Percentiles rank a stretch among this genome's conserved stretches.
phyloP scores from a whole-genome alignment of 495 filamentous ascomycete species.

The Talaromyces adpressus region DNA sequence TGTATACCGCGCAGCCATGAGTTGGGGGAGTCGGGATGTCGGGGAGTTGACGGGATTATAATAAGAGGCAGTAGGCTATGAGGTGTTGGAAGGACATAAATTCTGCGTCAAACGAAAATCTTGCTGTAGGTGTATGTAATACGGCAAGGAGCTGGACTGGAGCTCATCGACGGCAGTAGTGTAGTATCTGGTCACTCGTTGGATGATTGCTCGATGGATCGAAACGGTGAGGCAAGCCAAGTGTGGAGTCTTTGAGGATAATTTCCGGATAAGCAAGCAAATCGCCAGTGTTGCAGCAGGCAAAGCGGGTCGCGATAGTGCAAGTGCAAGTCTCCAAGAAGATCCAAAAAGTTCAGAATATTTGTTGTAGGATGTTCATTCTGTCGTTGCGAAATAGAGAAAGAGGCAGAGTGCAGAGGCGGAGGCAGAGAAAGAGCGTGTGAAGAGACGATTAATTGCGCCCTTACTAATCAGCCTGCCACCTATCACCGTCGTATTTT shows the following conservation, averaged over 20 bases:
- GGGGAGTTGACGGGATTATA: not conserved
- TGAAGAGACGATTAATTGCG: not conserved
- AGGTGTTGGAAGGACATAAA: not conserved
- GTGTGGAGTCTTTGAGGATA: constrained; percentile 7
- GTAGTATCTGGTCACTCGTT: not conserved
- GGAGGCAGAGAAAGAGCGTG: not conserved
- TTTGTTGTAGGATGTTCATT: not conserved
- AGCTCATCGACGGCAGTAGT: not conserved
- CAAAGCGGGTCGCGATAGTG: not conserved
- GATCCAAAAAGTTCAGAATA: not conserved
- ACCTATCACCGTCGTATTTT: not conserved
- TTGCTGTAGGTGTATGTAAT: not conserved
- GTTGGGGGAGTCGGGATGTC: not conserved
- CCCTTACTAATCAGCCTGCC: not conserved
- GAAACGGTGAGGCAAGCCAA: constrained; percentile 2
- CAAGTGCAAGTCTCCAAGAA: not conserved
- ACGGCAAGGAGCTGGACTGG: not conserved
- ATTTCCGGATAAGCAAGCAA: constrained; percentile 7
- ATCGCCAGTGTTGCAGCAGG: not conserved
- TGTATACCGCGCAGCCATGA: constrained; percentile 13
- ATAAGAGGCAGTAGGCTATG: not conserved
- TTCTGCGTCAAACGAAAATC: not conserved
- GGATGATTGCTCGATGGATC: not conserved
- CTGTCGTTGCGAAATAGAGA: not conserved
- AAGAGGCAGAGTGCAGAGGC: not conserved